Conservation (phyloP, 208 protist genomes). For the Acanthamoeba triangularis region DNA sequence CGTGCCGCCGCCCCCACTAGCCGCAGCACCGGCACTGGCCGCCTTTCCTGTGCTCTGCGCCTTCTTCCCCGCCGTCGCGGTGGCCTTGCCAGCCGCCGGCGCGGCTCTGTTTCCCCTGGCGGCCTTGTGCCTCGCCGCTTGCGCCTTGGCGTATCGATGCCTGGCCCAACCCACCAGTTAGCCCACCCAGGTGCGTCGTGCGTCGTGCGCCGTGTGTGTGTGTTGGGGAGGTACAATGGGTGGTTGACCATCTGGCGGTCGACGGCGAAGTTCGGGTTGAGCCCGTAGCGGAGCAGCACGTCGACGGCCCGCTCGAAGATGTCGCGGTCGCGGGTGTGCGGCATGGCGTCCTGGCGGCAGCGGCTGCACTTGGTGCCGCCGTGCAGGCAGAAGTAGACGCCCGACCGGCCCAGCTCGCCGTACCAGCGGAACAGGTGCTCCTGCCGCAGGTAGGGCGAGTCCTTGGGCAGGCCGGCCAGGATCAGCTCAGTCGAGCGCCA, state of each 20-base stretch:
- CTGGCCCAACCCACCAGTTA: not conserved
- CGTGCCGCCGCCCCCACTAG: no score
- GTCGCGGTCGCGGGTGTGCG: not conserved
- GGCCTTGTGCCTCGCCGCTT: not conserved
- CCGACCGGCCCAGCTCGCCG: not conserved
- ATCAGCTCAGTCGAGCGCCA: not conserved
- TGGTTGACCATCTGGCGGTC: not conserved
- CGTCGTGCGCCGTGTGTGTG: not conserved
- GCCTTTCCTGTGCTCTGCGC: no score
- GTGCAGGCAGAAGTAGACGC: not conserved
- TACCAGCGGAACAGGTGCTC: not conserved
- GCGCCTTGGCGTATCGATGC: not conserved
- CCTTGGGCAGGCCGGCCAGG: not conserved
- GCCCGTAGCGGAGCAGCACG: constrained; percentile 1
- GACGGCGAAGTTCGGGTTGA: not conserved
- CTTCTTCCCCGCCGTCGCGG: not conserved
- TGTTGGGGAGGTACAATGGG: not conserved
- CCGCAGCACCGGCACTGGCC: no score
- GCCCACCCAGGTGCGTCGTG: not conserved
- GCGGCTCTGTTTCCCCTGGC: not conserved
- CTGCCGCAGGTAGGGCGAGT: not conserved
- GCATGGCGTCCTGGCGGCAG: not conserved
- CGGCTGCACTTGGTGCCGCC: not conserved
- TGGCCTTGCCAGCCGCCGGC: not conserved
- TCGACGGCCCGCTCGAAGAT: not conserved